Conservation (phyloP, 1,284 basidiomycete species). For the Moesziomyces globuligerus region DNA sequence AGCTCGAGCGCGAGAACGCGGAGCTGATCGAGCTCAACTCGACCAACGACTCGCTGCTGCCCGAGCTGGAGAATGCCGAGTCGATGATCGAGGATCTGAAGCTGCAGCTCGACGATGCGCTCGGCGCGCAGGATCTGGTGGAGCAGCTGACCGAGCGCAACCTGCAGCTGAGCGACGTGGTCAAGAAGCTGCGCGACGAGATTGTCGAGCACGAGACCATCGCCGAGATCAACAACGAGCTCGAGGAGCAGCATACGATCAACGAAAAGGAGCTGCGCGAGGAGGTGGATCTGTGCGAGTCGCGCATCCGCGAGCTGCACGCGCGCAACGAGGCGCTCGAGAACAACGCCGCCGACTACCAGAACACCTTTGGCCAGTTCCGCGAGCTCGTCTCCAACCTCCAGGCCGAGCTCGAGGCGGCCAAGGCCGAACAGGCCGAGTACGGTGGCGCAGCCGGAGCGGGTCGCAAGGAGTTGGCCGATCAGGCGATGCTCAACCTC, state of each 20-base stretch:
- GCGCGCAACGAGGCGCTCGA: conserved; percentile 48
- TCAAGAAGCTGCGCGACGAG: conserved; percentile 93
- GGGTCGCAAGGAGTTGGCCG: conserved; percentile 41
- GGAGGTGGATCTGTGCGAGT: conserved; percentile 73
- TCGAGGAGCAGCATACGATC: conserved; percentile 95
- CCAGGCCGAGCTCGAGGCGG: conserved; percentile 56
- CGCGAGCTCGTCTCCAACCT: conserved; percentile 61
- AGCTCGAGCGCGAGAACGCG: conserved; percentile 86
- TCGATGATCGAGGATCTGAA: conserved; percentile 93
- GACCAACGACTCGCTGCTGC: conserved; percentile 40
- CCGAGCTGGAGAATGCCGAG: conserved; percentile 45
- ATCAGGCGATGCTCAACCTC: conserved; percentile 62
- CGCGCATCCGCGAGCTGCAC: conserved; percentile 40
- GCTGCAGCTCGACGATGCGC: conserved; percentile 90
- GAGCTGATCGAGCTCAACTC: conserved; percentile 51
- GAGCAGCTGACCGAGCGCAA: conserved; percentile 95
- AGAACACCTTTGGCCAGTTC: conserved; percentile 62
- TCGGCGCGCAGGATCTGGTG: conserved; percentile 94
- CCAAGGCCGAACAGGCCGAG: conserved; percentile 52
- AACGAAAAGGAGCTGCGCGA: conserved; percentile 91
- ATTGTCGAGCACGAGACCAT: conserved; percentile 96
- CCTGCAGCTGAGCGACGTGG: conserved; percentile 77
- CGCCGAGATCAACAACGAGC: conserved; percentile 93
- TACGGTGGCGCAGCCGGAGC: conserved; percentile 33
- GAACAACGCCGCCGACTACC: conserved; percentile 57